Conservation (phyloP, 306 rosid species). For the Hippophae rhamnoides region DNA sequence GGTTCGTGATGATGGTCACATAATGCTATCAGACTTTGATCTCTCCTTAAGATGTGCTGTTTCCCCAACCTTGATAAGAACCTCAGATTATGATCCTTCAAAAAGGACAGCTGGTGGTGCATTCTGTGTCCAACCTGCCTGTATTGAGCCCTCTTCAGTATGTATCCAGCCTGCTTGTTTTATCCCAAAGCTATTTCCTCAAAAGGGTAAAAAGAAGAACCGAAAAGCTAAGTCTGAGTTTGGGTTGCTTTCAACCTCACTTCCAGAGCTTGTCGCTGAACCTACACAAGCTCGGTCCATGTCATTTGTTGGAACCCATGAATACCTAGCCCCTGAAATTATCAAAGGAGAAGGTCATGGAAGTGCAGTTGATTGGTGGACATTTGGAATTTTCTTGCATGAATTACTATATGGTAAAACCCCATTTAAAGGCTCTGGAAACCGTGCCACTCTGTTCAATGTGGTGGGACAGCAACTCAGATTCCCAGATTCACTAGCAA, state of each 20-base stretch:
- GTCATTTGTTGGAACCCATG: slow-evolving; percentile 98
- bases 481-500: slow-evolving; percentile 71
- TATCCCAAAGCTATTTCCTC: slow-evolving; percentile 71
- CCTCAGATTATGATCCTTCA: slow-evolving; percentile 67
- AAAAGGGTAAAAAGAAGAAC: slow-evolving; percentile 66
- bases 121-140: slow-evolving; percentile 92
- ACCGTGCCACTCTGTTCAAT: slow-evolving; percentile 86
- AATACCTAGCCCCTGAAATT: slow-evolving; percentile 95
- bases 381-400: slow-evolving; percentile 93
- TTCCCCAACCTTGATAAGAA: slow-evolving; percentile 71
- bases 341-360: slow-evolving; percentile 99
- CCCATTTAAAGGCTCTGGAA: slow-evolving; percentile 94
- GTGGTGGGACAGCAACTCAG: slow-evolving; percentile 88
- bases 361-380: slow-evolving; percentile 99
- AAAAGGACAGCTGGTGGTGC: slow-evolving; percentile 66
- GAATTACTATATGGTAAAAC: slow-evolving; percentile 92
- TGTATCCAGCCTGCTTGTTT: slow-evolving; percentile 97
- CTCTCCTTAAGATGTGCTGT: slow-evolving; percentile 88
- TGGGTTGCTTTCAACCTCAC: slow-evolving; percentile 49
- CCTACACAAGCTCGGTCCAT: slow-evolving; percentile 91
- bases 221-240: slow-evolving; percentile 55
- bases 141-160: slow-evolving; percentile 82
- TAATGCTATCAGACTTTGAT: slow-evolving; percentile 97
- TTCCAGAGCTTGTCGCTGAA: slow-evolving; percentile 98
- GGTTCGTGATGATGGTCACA: slow-evolving; percentile 98